A percentile compares a stretch with the other conserved stretches of the same genome.
phyloP scores from a whole-genome alignment of 108 stramenopile genomes.

The Cyclotella distinguenda region DNA sequence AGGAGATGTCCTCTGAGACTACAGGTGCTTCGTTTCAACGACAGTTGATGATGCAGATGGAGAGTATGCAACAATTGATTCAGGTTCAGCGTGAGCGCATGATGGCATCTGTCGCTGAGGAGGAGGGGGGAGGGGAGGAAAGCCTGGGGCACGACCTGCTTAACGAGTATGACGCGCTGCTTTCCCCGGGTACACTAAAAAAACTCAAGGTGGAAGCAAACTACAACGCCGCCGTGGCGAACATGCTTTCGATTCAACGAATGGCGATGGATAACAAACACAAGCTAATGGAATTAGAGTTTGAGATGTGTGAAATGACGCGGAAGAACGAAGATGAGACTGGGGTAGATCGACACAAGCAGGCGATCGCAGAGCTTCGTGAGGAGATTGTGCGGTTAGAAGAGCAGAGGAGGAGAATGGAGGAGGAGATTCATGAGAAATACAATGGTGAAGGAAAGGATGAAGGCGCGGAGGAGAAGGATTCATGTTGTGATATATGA shows the following conservation, averaged over 20 bases:
- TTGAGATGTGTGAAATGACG: neutral
- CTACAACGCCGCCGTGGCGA: slow-evolving; percentile 5
- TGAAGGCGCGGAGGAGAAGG: no score
- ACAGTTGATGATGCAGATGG: neutral
- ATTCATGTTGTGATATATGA: no score
- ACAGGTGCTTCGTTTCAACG: neutral
- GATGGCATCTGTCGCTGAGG: neutral
- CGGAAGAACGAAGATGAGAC: neutral
- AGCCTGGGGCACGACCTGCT: neutral
- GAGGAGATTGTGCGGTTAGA: neutral
- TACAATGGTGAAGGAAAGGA: neutral
- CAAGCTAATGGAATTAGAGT: slow-evolving; percentile 8
- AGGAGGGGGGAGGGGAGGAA: neutral
- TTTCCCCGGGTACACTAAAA: neutral
- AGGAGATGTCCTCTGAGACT: neutral
- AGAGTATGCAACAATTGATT: slow-evolving; percentile 1
- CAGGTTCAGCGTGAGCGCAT: neutral
- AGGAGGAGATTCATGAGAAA: neutral
- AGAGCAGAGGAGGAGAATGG: neutral
- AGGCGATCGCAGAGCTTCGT: neutral
- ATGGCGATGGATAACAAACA: slow-evolving; percentile 11
- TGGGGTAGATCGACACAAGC: neutral
- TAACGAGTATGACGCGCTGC: neutral
- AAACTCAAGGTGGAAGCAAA: neutral
- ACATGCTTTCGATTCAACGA: neutral